Evolutionary conservation across 768 basidiomycete species (phyloP).

Genomic region (Mycena rebaudengoi): DNA sequence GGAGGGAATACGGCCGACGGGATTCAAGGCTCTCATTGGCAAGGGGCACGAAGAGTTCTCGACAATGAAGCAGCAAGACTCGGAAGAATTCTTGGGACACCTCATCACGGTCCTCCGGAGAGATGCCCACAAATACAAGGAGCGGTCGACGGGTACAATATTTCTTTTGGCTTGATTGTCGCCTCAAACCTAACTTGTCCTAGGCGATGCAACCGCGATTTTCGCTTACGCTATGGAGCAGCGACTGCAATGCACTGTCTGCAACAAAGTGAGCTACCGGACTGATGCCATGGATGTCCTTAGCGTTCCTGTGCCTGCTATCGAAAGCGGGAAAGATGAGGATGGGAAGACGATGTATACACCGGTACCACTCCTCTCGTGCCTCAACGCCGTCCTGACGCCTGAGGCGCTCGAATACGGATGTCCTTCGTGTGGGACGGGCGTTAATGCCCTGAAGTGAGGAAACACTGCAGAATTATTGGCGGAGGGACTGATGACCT

Average conservation of each 20-base stretch:
- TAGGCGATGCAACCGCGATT: constrained; percentile 70
- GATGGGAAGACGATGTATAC: constrained; percentile 73
- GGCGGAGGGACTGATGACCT: neutral
- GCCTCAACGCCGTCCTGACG: constrained; percentile 66
- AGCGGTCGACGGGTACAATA: constrained; percentile 34
- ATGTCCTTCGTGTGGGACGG: constrained; percentile 78
- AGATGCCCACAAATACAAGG: constrained; percentile 62
- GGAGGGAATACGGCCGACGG: constrained; percentile 80
- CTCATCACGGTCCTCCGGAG: constrained; percentile 78
- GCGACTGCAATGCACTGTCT: constrained; percentile 81
- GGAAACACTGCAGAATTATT: constrained; percentile 37
- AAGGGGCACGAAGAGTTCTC: constrained; percentile 94
- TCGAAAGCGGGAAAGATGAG: constrained; percentile 59
- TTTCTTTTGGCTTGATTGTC: neutral
- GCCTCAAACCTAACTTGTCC: neutral
- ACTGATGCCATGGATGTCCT: constrained; percentile 79
- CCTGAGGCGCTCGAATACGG: constrained; percentile 79
- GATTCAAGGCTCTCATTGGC: constrained; percentile 90
- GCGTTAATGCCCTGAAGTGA: constrained; percentile 81
- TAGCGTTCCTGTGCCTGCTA: constrained; percentile 82
- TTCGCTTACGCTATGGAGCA: constrained; percentile 91
- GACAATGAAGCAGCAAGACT: constrained; percentile 97
- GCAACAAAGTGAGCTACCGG: constrained; percentile 84
- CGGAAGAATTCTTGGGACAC: constrained; percentile 92
- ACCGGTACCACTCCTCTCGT: constrained; percentile 66